Evolutionary conservation across 2,329 filamentous ascomycete species (phyloP), one percentile per base, ranked within the genome.

Genomic region (Aspergillus luchuensis): DNA sequence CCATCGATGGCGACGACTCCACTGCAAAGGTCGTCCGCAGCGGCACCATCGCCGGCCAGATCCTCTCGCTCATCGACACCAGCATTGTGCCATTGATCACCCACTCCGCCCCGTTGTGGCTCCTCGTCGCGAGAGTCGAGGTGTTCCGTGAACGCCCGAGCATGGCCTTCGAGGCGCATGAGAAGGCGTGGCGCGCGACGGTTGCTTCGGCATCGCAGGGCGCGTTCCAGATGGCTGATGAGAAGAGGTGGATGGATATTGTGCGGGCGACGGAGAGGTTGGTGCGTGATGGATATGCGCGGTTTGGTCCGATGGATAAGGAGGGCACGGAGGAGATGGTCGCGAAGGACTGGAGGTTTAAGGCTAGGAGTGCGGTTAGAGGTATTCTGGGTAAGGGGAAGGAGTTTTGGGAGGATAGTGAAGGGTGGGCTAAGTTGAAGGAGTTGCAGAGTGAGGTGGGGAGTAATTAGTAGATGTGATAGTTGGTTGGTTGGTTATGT

Each of bases 41-140:
- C 1, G 89, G 89, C 1, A 85, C 77, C 5, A 71, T 79, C 48
- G 67, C 74, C 0, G 73, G 77, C 17, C 75, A 73, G 56, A 82
- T 94, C 38, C 83, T 90, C 51, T 84, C 87, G 6, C 82, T 98
- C 21, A 73, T 98, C 5, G 92, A 97, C 68, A 83, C 87, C 21
- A 80, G 86, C 13, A 79, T 99, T 23, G 85, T 89, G 0, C 94
- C 95, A 0, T 82, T 98, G 3, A 96, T 98, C 72, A 99, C 95
- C 0, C 82, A 84, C 25, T 89, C 91, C 2, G 85, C 89, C 0
- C 85, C 88, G 25, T 85, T 97, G 1, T 98, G 93, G 92, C 82
- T 84, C 1, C 79, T 96, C 0, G 82, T 96, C 0, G 84, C 88
- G 0, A 86, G 87, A 5, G 80, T 96, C 15, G 87, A 91, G 4